Evolutionary conservation across 257 asterid species (phyloP).

Genomic region (Datura wrightii): DNA sequence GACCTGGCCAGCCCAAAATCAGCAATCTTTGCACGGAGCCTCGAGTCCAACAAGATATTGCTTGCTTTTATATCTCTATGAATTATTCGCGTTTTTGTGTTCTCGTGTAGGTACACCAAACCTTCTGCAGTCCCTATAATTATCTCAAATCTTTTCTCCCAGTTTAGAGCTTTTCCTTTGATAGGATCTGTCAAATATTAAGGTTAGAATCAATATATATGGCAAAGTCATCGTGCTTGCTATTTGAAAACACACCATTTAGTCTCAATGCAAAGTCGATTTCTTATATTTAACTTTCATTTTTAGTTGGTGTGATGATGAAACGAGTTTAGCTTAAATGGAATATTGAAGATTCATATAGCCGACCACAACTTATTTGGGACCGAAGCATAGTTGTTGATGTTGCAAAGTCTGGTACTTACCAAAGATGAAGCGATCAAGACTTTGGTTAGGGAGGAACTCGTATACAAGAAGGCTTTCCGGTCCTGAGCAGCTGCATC

Average conservation of each 20-base stretch:
- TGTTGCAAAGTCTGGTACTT: slow-evolving; percentile 21
- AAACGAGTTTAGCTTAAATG: not conserved
- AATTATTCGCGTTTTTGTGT: slow-evolving; percentile 43
- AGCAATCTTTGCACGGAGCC: slow-evolving; percentile 49
- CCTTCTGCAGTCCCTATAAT: slow-evolving; percentile 53
- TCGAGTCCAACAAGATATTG: slow-evolving; percentile 51
- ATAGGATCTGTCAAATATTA: slow-evolving; percentile 37
- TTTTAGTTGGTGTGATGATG: not conserved
- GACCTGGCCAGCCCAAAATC: slow-evolving; percentile 62
- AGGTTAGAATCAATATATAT: not conserved
- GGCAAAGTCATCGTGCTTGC: not conserved
- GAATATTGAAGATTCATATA: not conserved
- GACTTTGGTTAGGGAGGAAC: slow-evolving; percentile 39
- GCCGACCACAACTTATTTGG: not conserved
- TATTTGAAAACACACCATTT: too few species aligned
- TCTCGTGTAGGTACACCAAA: slow-evolving; percentile 54
- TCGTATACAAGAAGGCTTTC: slow-evolving; percentile 47
- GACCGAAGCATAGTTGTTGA: not conserved
- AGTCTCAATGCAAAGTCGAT: too few species aligned
- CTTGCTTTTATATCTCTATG: slow-evolving; percentile 59
- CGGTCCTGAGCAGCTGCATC: slow-evolving; percentile 45
- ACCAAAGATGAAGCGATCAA: slow-evolving; percentile 47
- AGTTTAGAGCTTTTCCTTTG: slow-evolving; percentile 47
- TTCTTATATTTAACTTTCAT: too few species aligned
- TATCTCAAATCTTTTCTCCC: slow-evolving; percentile 57